Evolutionary conservation across 2,329 filamentous ascomycete species (phyloP).

Genomic region (Sporothrix dimorphospora): DNA sequence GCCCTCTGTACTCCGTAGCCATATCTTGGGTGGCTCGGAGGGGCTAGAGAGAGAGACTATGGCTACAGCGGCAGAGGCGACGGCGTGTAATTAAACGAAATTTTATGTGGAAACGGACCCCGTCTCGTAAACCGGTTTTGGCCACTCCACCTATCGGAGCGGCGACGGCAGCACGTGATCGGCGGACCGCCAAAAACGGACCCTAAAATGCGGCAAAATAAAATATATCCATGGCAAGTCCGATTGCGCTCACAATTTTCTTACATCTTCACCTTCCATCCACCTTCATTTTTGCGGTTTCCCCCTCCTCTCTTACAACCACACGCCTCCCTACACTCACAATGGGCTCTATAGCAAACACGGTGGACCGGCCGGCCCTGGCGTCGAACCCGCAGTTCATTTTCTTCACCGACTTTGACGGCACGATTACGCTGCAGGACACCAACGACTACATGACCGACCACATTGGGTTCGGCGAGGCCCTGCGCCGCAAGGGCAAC

Average conservation of each 20-base stretch:
- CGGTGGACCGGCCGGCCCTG: constrained; percentile 53
- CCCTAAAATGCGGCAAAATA: not conserved
- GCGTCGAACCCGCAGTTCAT: constrained; percentile 80
- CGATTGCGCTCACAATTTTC: not conserved
- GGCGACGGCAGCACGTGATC: not conserved
- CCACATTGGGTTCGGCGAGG: constrained; percentile 81
- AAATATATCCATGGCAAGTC: not conserved
- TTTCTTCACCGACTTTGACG: constrained; percentile 99
- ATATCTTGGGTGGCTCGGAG: too few species aligned
- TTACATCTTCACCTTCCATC: not conserved
- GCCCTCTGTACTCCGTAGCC: too few species aligned
- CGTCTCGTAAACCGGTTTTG: constrained; percentile 1
- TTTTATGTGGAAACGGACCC: constrained; percentile 2
- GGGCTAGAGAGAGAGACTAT: too few species aligned
- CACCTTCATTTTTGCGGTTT: too few species aligned
- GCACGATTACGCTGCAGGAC: constrained; percentile 80
- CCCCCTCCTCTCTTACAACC: too few species aligned
- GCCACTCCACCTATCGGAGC: constrained; percentile 1
- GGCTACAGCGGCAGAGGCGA: too few species aligned
- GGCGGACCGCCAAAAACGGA: not conserved
- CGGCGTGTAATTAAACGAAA: not conserved
- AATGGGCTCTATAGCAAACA: not conserved
- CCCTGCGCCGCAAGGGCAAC: constrained; percentile 73
- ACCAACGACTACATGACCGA: constrained; percentile 79
- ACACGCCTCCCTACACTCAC: not conserved